Base-by-base conservation (phyloP, 768 basidiomycete genomes). In the Tylopilus subfusipes region DNA sequence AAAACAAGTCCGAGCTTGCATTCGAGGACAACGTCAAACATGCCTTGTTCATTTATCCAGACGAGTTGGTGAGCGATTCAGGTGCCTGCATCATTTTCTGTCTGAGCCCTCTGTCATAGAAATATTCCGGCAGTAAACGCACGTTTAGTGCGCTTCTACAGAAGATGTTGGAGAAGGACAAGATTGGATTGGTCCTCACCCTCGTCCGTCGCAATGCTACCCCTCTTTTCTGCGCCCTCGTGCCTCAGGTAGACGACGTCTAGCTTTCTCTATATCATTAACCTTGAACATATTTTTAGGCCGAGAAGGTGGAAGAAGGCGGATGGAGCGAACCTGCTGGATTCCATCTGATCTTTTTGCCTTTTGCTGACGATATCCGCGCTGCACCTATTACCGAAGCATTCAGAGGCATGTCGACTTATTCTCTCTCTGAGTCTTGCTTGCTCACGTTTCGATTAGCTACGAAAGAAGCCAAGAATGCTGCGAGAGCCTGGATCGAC, bases 1-100 rank as follows among this genome's bases (percentile, higher is more conserved):
- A 94, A 67, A 77, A 86, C 50, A 79, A 78, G 13, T 70, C 70
- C 6, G 79, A 87, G 58, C 78, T 98, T 2, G 72, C 73, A 2
- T 89, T 95, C 60, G 89, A 94, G 66, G 92, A 98, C 66, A 96
- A 95, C 60, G 71, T 97, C 64, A 96, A 93, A 64, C 94, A 98
- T 71, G 86, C 94, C 0, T 71, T 83, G 43, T 98, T 98, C 68
- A 82, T 98, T 52, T 91, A 93, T 68, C 97, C 97, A 0, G 86
- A 95, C 63, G 97, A 99, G 68, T 73, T 82, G 72, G 96, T 93
- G 58, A 51, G 79, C 68, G 5, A 30, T 29, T 38, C 22, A 21
- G 30, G 2, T 6, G 24, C 18, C 8, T 14, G 18, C 18, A 33
- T 46, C 10, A 14, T 42, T 5, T n/a, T 11, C 5, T 33, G n/a